A percentile compares a stretch with the other conserved stretches of the same genome.
Evolutionary conservation across 305 asterid genomes (phyloP).

Genomic region (Euphrasia arctica): DNA sequence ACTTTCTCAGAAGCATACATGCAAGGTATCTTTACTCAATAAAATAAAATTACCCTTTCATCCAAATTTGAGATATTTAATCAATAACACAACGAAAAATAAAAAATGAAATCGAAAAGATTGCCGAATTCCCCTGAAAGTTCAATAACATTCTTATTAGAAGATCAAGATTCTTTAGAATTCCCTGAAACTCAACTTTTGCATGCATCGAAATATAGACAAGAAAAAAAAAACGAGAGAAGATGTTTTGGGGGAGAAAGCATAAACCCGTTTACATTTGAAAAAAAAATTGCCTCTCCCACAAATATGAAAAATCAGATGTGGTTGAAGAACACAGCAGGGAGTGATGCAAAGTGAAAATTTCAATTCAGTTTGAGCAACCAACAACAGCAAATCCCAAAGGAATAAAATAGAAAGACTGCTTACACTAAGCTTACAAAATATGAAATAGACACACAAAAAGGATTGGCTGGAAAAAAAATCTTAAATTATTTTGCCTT

Average conservation of each 20-base stretch:
- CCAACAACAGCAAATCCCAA: neutral
- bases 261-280: conserved; percentile 6
- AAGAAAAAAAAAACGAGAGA: conserved; percentile 7
- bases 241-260: neutral
- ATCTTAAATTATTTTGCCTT: neutral
- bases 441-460: too few relatives aligned
- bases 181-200: too few relatives aligned
- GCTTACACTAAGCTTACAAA: too few relatives aligned
- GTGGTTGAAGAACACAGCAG: neutral
- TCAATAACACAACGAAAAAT: neutral
- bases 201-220: neutral
- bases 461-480: too few relatives aligned
- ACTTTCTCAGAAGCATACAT: conserved; percentile 6
- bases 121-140: neutral
- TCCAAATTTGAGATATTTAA: conserved; percentile 2
- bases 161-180: too few relatives aligned
- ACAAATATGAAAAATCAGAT: neutral
- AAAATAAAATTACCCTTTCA: conserved; percentile 5
- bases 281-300: neutral
- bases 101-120: conserved; percentile 3
- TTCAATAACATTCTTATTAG: neutral
- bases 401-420: too few relatives aligned
- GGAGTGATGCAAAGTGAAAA: neutral
- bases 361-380: neutral
- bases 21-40: neutral